A percentile compares a stretch with the other conserved stretches of the same genome.
phyloP scores from a whole-genome alignment of 169 alveolate genomes.

The Babesia bovis region DNA sequence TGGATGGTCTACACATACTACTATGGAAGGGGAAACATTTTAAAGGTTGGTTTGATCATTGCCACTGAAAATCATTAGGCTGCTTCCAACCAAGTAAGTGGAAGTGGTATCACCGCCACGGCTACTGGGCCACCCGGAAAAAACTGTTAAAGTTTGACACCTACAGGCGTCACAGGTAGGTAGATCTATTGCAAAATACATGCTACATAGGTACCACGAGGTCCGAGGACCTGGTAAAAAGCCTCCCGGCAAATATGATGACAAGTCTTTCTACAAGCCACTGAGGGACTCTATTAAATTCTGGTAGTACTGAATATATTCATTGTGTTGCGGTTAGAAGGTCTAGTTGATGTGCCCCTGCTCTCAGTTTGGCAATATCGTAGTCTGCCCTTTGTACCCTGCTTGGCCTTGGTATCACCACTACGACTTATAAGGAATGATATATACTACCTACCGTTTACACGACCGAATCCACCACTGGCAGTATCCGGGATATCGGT shows the following conservation, averaged over 20 bases:
- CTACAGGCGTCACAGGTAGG: slow-evolving; percentile 80
- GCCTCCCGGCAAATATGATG: slow-evolving; percentile 78
- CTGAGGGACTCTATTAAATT: slow-evolving; percentile 75
- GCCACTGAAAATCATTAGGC: slow-evolving; percentile 9
- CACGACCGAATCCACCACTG: slow-evolving; percentile 78
- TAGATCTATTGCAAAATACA: background rate
- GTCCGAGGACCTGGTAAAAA: slow-evolving; percentile 81
- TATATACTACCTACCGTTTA: slow-evolving; percentile 59
- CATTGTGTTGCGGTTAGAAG: background rate
- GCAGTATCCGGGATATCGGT: slow-evolving; percentile 72
- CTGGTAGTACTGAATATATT: slow-evolving; percentile 59
- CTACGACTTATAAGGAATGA: background rate
- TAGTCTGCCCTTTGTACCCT: slow-evolving; percentile 61
- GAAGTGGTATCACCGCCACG: slow-evolving; percentile 88
- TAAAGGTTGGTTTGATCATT: background rate
- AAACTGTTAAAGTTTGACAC: slow-evolving; percentile 79
- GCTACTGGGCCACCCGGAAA: slow-evolving; percentile 89
- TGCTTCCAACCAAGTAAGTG: slow-evolving; percentile 77
- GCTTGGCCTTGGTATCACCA: slow-evolving; percentile 56
- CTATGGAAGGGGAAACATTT: slow-evolving; percentile 31
- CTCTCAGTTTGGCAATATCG: slow-evolving; percentile 62
- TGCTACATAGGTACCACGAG: slow-evolving; percentile 78
- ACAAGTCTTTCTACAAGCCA: slow-evolving; percentile 76
- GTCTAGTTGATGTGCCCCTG: slow-evolving; percentile 43
- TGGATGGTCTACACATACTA: slow-evolving; percentile 2